phyloP scores from a whole-genome alignment of 2,329 filamentous ascomycete species.

The Fusarium tupiense region DNA sequence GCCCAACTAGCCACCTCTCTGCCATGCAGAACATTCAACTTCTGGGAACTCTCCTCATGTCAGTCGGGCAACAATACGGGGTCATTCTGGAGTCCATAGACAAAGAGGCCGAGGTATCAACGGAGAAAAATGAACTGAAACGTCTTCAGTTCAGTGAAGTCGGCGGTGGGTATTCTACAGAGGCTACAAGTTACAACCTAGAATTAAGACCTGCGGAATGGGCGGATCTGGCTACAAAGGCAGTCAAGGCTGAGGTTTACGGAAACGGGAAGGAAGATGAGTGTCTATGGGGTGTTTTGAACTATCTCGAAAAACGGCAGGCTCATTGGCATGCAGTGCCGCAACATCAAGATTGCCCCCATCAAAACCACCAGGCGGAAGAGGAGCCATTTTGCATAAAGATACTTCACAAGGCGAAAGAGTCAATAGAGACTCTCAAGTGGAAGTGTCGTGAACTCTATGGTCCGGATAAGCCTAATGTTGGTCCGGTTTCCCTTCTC shows the following conservation, averaged over 20 bases:
- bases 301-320: background rate
- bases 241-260: background rate
- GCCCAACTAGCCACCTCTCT: background rate
- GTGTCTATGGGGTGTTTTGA: background rate
- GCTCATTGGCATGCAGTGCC: background rate
- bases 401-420: background rate
- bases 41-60: background rate
- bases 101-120: background rate
- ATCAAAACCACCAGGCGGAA: background rate
- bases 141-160: background rate
- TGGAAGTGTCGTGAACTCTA: background rate
- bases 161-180: fast-evolving
- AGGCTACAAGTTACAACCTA: fast-evolving
- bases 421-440: background rate
- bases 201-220: background rate
- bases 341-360: background rate
- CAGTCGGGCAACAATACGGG: background rate
- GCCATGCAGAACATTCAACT: constrained; percentile 8
- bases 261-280: background rate
- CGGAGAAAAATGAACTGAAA: background rate
- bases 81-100: background rate
- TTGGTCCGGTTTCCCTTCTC: background rate
- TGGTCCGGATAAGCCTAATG: background rate
- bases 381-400: constrained; percentile 3
- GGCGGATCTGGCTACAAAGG: background rate